Evolutionary conservation across 2,329 filamentous ascomycete genomes (phyloP).

Genomic region (Ceratocystis alfenasii): DNA sequence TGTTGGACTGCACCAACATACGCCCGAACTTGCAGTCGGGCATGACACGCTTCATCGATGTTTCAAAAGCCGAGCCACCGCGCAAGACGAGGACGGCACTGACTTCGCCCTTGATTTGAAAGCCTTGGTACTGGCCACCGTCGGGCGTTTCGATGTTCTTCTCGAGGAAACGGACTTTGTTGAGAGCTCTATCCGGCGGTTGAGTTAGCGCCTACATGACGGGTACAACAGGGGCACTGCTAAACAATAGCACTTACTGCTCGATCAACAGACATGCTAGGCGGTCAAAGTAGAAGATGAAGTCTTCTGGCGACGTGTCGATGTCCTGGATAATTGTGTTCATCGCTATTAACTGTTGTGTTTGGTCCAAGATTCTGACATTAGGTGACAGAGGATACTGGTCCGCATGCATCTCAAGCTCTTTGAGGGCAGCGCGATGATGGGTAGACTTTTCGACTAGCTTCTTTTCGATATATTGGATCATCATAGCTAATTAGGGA

Average conservation of each 20-base stretch:
- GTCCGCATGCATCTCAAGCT: slow-evolving; percentile 59
- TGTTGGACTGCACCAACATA: slow-evolving; percentile 80
- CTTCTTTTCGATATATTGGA: slow-evolving; percentile 81
- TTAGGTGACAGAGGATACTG: slow-evolving; percentile 62
- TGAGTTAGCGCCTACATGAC: slow-evolving; percentile 29
- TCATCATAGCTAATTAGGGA: slow-evolving; percentile 60
- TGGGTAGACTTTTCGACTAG: slow-evolving; percentile 73
- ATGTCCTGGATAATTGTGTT: slow-evolving; percentile 81
- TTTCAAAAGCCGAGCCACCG: slow-evolving; percentile 79
- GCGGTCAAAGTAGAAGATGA: slow-evolving; percentile 95
- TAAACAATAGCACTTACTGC: slow-evolving; percentile 42
- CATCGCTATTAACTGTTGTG: slow-evolving; percentile 73
- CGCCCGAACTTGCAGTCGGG: slow-evolving; percentile 86
- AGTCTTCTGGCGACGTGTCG: slow-evolving; percentile 70
- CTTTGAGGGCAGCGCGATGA: slow-evolving; percentile 67
- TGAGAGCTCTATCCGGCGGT: slow-evolving; percentile 49
- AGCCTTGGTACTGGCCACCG: slow-evolving; percentile 56
- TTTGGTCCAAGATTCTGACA: slow-evolving; percentile 62
- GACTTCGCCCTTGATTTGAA: slow-evolving; percentile 58
- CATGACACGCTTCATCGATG: slow-evolving; percentile 76
- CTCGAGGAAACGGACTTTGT: slow-evolving; percentile 59
- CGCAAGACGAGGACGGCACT: slow-evolving; percentile 82
- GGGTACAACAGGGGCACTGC: slow-evolving; percentile 54
- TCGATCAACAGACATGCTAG: slow-evolving; percentile 77
- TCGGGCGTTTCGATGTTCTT: slow-evolving; percentile 58